These are phyloP conservation scores for Saturnispora galanensis DNA, from an alignment of 805 yeast genomes.

Conservation along the genomic window DNA sequence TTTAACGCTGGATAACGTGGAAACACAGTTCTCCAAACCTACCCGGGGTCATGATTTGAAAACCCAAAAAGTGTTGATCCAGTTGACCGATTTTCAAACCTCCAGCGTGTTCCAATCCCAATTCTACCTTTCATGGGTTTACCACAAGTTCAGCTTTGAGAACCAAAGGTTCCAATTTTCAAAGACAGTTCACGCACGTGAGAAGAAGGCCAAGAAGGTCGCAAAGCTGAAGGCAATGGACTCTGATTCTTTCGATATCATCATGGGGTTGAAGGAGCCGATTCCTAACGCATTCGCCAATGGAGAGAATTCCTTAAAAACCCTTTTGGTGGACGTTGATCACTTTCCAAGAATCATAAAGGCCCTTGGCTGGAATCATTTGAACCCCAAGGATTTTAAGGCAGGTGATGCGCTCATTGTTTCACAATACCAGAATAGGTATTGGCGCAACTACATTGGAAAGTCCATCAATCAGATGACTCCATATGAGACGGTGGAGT, in stretches of 20 bases:
- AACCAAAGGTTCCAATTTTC: constrained; percentile 30
- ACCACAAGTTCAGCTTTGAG: constrained; percentile 35
- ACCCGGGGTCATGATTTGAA: constrained; percentile 19
- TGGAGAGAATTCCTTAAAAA: constrained; percentile 31
- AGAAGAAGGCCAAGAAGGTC: constrained; percentile 35
- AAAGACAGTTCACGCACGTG: constrained; percentile 23
- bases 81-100: constrained; percentile 36
- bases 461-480: too few species aligned
- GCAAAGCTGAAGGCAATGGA: constrained; percentile 33
- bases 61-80: constrained; percentile 38
- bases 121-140: constrained; percentile 30
- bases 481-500: too few species aligned
- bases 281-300: constrained; percentile 31
- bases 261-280: constrained; percentile 41
- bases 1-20: constrained; percentile 32
- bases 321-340: constrained; percentile 41
- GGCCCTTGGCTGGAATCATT: constrained; percentile 24
- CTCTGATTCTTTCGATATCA: constrained; percentile 34
- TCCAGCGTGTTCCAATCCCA: constrained; percentile 14
- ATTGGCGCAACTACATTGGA: too few species aligned
- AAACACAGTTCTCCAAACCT: constrained; percentile 29
- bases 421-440: too few species aligned
- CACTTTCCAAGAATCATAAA: constrained; percentile 17
- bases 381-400: too few species aligned
- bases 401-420: too few species aligned